A percentile compares a stretch with the other conserved stretches of the same genome.
Conservation (phyloP, 2,329 filamentous ascomycete genomes). For the Pestalotiopsis sp. region DNA sequence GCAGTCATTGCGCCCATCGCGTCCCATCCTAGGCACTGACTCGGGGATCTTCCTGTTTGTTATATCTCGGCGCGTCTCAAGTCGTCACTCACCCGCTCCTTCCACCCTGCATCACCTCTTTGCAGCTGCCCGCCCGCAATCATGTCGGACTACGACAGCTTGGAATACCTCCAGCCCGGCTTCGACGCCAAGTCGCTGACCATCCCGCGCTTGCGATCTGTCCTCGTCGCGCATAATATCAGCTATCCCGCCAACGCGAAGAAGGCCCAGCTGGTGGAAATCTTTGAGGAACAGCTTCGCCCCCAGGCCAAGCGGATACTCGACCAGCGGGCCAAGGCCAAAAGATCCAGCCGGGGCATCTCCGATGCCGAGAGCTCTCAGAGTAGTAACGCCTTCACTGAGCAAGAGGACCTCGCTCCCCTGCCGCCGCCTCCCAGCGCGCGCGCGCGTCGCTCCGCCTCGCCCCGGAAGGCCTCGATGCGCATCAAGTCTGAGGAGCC, state of each 20-base stretch:
- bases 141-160: conserved; percentile 65
- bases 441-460: conserved; percentile 52
- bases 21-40: neutral
- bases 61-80: neutral
- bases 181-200: conserved; percentile 86
- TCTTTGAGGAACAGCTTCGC: conserved; percentile 78
- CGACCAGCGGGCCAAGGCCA: conserved; percentile 72
- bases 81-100: neutral
- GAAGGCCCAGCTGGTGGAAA: conserved; percentile 81
- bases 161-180: conserved; percentile 81
- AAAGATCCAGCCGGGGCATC: conserved; percentile 86
- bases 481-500: conserved; percentile 54
- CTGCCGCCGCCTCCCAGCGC: conserved; percentile 40
- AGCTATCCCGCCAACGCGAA: conserved; percentile 86
- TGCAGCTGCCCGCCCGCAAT: conserved; percentile 14
- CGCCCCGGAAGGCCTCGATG: conserved; percentile 54
- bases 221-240: conserved; percentile 86
- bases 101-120: neutral
- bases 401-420: conserved; percentile 56
- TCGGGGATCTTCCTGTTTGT: neutral
- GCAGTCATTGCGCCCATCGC: neutral
- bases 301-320: conserved; percentile 79
- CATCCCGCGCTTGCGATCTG: conserved; percentile 83
- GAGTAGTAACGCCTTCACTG: conserved; percentile 60
- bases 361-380: conserved; percentile 66